phyloP scores from a whole-genome alignment of 2,329 filamentous ascomycete species.

The Amphichorda felina region DNA sequence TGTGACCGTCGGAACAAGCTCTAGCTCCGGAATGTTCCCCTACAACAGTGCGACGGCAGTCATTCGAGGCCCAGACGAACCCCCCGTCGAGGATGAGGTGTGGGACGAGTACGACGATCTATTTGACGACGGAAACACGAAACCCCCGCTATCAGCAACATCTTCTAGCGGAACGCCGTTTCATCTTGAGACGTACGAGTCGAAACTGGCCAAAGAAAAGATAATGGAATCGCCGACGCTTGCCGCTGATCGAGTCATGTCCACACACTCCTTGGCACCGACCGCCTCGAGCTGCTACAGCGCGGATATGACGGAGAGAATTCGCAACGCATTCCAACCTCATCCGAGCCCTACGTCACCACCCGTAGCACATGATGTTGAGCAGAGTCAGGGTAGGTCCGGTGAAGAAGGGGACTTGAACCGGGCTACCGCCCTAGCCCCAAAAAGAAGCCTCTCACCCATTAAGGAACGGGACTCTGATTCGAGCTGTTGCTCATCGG shows the following conservation, averaged over 20 bases:
- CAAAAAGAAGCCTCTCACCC: slow-evolving; percentile 3
- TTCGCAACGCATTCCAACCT: slow-evolving; percentile 34
- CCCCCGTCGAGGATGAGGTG: slow-evolving; percentile 69
- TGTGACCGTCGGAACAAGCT: slow-evolving; percentile 33
- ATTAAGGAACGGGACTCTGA: slow-evolving; percentile 9
- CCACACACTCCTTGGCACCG: slow-evolving; percentile 18
- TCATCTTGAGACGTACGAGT: slow-evolving; percentile 37
- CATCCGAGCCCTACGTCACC: slow-evolving; percentile 21
- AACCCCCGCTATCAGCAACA: slow-evolving; percentile 36
- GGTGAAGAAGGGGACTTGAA: not conserved
- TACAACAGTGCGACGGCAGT: slow-evolving; percentile 54
- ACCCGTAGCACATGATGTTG: not conserved
- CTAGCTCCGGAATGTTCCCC: slow-evolving; percentile 54
- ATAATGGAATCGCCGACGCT: slow-evolving; percentile 37
- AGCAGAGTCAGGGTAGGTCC: not conserved
- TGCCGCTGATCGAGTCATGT: slow-evolving; percentile 17
- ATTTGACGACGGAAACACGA: slow-evolving; percentile 48
- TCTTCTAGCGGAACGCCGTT: slow-evolving; percentile 46
- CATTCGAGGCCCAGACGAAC: slow-evolving; percentile 48
- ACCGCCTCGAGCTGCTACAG: slow-evolving; percentile 40
- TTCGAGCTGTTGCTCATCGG: slow-evolving; percentile 28
- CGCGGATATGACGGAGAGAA: slow-evolving; percentile 39
- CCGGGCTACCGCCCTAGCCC: not conserved
- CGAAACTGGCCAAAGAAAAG: slow-evolving; percentile 20
- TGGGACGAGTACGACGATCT: slow-evolving; percentile 94